These are phyloP conservation scores for Rhodotorula taiwanensis DNA, from an alignment of 768 basidiomycete genomes.

Conservation along the genomic window DNA sequence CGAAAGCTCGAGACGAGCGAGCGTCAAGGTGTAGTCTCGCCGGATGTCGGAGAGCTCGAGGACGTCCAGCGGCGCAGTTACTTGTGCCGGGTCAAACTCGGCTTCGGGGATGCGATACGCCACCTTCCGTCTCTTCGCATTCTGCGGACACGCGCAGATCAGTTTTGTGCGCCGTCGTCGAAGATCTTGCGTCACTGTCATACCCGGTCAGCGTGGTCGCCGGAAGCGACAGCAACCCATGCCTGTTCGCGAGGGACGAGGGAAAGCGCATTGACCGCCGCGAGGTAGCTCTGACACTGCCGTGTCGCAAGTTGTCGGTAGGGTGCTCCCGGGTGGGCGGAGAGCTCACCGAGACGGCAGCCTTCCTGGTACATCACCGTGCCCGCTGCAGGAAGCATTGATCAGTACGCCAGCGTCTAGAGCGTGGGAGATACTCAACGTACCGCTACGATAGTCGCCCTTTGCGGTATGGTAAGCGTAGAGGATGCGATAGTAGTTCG, in stretches of 20 bases:
- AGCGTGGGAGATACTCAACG: slow-evolving; percentile 37
- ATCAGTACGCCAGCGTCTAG: slow-evolving; percentile 6
- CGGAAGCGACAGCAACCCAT: slow-evolving; percentile 57
- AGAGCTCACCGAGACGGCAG: slow-evolving; percentile 58
- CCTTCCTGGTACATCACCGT: slow-evolving; percentile 89
- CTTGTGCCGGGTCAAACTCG: slow-evolving; percentile 48
- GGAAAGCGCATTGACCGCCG: slow-evolving; percentile 81
- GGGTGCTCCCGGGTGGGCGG: slow-evolving; percentile 45
- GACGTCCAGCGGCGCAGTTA: slow-evolving; percentile 62
- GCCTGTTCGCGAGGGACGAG: slow-evolving; percentile 72
- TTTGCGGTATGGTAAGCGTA: slow-evolving; percentile 85
- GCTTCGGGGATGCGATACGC: slow-evolving; percentile 71
- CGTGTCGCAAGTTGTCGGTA: slow-evolving; percentile 56
- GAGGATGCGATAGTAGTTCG: slow-evolving; percentile 82
- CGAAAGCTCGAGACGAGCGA: slow-evolving; percentile 69
- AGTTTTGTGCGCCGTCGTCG: background rate
- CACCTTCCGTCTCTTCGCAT: slow-evolving; percentile 64
- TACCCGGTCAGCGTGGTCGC: slow-evolving; percentile 20
- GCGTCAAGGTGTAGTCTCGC: slow-evolving; percentile 63
- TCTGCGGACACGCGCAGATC: slow-evolving; percentile 45
- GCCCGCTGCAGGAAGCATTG: slow-evolving; percentile 55
- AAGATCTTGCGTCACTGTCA: background rate
- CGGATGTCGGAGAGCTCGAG: slow-evolving; percentile 72
- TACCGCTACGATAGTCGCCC: slow-evolving; percentile 87
- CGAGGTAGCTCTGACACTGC: slow-evolving; percentile 63